Evolutionary conservation across 164 flowering plant genomes (phyloP).

Genomic region (Nelumbo lutea): DNA sequence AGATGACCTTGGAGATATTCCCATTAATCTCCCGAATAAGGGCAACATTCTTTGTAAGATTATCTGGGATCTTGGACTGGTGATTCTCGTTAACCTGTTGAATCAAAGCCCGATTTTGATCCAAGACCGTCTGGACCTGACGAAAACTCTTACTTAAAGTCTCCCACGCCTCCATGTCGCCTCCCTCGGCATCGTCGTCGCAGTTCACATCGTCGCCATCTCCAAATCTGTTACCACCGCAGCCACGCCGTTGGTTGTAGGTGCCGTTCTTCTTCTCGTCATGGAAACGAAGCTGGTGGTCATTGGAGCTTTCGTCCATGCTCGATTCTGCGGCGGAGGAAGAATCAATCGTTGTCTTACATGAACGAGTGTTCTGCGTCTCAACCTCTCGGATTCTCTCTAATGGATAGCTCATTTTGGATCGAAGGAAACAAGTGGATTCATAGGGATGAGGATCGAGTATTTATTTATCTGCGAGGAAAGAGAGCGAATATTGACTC

Average conservation of each 20-base stretch:
- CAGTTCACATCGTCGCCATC: not conserved
- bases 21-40: conserved; percentile 51
- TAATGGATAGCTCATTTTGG: not conserved
- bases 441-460: not conserved
- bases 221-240: conserved; percentile 2
- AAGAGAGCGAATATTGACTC: no score
- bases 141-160: conserved; percentile 32
- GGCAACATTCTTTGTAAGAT: conserved; percentile 45
- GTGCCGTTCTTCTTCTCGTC: not conserved
- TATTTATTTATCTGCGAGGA: no score
- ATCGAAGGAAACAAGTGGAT: not conserved
- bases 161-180: conserved; percentile 40
- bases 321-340: conserved; percentile 20
- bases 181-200: conserved; percentile 15
- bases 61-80: conserved; percentile 45
- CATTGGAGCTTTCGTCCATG: conserved; percentile 19
- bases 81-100: conserved; percentile 64
- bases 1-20: conserved; percentile 45
- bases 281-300: not conserved
- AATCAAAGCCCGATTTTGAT: conserved; percentile 53
- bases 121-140: conserved; percentile 47
- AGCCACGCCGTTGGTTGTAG: conserved; percentile 6
- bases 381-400: not conserved
- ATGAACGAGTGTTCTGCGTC: no score
- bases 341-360: conserved; percentile 11